Evolutionary conservation across 108 stramenopile species (phyloP).

Genomic region (Cyclotella choctawhatcheeana): DNA sequence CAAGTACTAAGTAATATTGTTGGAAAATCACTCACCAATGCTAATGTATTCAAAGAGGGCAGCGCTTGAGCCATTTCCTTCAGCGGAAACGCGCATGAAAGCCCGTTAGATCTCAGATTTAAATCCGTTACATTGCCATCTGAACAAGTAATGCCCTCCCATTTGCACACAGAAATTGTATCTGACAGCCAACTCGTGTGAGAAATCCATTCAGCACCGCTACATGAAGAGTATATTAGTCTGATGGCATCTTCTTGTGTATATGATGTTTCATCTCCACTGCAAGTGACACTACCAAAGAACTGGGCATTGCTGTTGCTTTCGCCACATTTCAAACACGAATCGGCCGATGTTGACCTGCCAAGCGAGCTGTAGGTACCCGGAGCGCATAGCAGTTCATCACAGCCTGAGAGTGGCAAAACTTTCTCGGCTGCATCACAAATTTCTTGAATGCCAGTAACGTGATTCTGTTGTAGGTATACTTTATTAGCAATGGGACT

Average conservation of each 20-base stretch:
- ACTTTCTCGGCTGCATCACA: slow-evolving; percentile 2
- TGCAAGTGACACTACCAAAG: slow-evolving; percentile 56
- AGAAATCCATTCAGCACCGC: slow-evolving; percentile 32
- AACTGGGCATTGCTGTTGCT: slow-evolving; percentile 11
- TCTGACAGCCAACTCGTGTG: slow-evolving; percentile 35
- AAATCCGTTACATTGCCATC: slow-evolving; percentile 24
- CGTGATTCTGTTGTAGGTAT: slow-evolving; percentile 16
- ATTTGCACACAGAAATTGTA: slow-evolving; percentile 17
- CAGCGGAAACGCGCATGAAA: slow-evolving; percentile 22
- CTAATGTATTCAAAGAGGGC: slow-evolving; percentile 17
- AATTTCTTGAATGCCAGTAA: slow-evolving; percentile 19
- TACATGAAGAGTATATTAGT: slow-evolving; percentile 25
- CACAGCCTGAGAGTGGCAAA: slow-evolving; percentile 1
- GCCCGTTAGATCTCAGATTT: slow-evolving; percentile 25
- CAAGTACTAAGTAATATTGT: not conserved
- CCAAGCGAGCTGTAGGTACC: slow-evolving; percentile 33
- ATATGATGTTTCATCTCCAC: slow-evolving; percentile 4
- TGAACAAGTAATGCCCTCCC: slow-evolving; percentile 40
- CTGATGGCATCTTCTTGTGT: slow-evolving; percentile 14
- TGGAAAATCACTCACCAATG: slow-evolving; percentile 1
- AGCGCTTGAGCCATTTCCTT: slow-evolving; percentile 17
- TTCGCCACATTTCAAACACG: slow-evolving; percentile 52
- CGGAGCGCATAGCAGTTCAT: slow-evolving; percentile 22
- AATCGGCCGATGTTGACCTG: slow-evolving; percentile 1
- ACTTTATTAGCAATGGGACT: slow-evolving; percentile 12